Evolutionary conservation across 495 filamentous ascomycete species (phyloP).

Genomic region (Lindgomyces ingoldianus): DNA sequence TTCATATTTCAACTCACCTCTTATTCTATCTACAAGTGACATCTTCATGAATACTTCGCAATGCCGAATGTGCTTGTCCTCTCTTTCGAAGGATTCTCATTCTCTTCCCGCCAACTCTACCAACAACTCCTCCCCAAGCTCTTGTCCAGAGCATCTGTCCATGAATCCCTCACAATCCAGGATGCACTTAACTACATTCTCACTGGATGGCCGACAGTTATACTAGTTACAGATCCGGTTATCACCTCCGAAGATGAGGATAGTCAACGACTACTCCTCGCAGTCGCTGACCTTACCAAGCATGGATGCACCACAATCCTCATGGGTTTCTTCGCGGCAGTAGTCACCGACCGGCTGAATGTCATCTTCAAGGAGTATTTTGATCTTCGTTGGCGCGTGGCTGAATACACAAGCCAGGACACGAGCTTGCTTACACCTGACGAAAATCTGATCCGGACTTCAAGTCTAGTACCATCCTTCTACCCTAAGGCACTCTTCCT

Average conservation of each 20-base stretch:
- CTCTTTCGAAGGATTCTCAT: constrained; percentile 35
- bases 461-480: constrained; percentile 17
- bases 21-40: too few relatives aligned
- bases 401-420: constrained; percentile 3
- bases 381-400: constrained; percentile 23
- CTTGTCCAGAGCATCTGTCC: constrained; percentile 24
- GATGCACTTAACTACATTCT: constrained; percentile 32
- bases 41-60: too few relatives aligned
- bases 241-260: constrained; percentile 14
- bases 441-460: constrained; percentile 17
- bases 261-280: constrained; percentile 16
- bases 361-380: constrained; percentile 24
- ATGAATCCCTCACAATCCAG: constrained; percentile 29
- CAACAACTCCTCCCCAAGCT: constrained; percentile 31
- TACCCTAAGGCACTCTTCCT: constrained; percentile 28
- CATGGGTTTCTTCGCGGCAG: constrained; percentile 29
- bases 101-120: constrained; percentile 34
- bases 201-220: constrained; percentile 30
- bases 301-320: constrained; percentile 31
- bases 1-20: too few relatives aligned
- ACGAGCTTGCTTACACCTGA: constrained; percentile 6
- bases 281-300: constrained; percentile 23
- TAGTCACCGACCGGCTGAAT: constrained; percentile 7
- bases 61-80: constrained; percentile 34
- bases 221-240: constrained; percentile 30